Base-by-base conservation (phyloP, 2,329 filamentous ascomycete genomes). In the Coniochaeta sp. region DNA sequence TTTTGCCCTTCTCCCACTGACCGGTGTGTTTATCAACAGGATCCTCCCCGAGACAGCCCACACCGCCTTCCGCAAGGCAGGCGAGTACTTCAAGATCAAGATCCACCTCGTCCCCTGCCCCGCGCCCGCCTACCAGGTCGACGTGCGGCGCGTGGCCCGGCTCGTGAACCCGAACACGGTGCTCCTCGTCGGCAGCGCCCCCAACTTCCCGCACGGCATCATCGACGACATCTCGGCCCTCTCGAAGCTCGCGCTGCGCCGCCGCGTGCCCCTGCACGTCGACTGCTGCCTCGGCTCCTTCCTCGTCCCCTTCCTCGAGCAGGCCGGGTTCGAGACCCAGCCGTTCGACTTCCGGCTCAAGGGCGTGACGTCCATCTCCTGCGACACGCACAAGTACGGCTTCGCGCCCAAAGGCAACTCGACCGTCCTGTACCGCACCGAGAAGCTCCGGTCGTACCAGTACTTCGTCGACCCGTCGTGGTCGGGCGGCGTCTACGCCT, bases 371-470 rank as follows among this genome's bases (percentile, higher is more conserved):
- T 93, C 89, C 73, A 98, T 99, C 74, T 92, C 88, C 66, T 96
- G 93, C 73, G 95, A 99, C 73, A 99, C 95, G 2, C 95, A 99
- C 83, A 99, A 99, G 75, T 99, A 99, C 73, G 95, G 95, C 40
- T 99, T 99, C 71, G 95, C 95, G 1, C 95, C 95, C 58, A 99
- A 99, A 79, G 95, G 95, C 66, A 99, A 96, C 81, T 95, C 89
- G 58, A 95, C 92, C 1, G 82, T 96, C 16, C 82, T 99, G 47
- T 99, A 99, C 81, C 91, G 95, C 67, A 89, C 86, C 54, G 83
- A 87, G 36, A 78, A 84, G 55, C 84, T 96, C 65, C 87, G 95
- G 66, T 86, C 86, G 60, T 93, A 96, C 75, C 95, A 99, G 75
- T 99, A 99, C 81, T 99, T 96, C 75, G 89, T 99, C 72, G 91